phyloP scores from a whole-genome alignment of 176 grass and related monocot genomes.

The Zea mays region Zm-B73-REFERENCE-NAM-5.0 NC_050103.1:78086001-78086500 shows the following conservation, averaged over 20 bases:
- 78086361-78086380: slow-evolving; percentile 33
- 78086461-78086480: slow-evolving; percentile 43
- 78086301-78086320: slow-evolving; percentile 23
- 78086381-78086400: slow-evolving; percentile 18
- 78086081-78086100: background rate
- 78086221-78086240: slow-evolving; percentile 30
- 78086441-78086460: slow-evolving; percentile 50
- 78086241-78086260: background rate
- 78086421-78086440: slow-evolving; percentile 21
- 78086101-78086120: slow-evolving; percentile 10
- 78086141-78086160: background rate
- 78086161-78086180: background rate
- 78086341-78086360: slow-evolving; percentile 9
- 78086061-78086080: background rate
- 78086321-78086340: slow-evolving; percentile 28
- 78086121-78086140: slow-evolving; percentile 11
- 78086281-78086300: slow-evolving; percentile 25
- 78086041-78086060: background rate
- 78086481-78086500: slow-evolving; percentile 34
- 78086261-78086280: slow-evolving; percentile 1
- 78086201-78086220: background rate
- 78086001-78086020: slow-evolving; percentile 17
- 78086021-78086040: slow-evolving; percentile 1
- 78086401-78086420: slow-evolving; percentile 24
- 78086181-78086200: background rate